Evolutionary conservation across 495 filamentous ascomycete genomes (phyloP).

Genomic region (Rostrohypoxylon terebratum): DNA sequence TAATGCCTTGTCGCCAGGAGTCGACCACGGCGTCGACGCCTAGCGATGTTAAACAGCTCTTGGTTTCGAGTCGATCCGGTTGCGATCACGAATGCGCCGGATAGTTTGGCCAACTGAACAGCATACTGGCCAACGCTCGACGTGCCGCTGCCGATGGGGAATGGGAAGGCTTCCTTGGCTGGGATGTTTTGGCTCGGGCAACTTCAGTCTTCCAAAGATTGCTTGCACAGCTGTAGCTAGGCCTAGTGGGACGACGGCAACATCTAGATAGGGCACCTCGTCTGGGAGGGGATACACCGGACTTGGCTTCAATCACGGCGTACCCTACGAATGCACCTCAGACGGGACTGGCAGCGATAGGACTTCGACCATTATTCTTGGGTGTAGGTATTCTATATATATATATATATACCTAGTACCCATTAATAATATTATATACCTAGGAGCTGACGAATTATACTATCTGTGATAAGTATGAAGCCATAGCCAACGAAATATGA

Average conservation of each 20-base stretch:
- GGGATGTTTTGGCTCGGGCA: slow-evolving; percentile 51
- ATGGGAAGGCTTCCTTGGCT: slow-evolving; percentile 50
- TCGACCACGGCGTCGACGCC: slow-evolving; percentile 66
- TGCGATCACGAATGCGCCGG: slow-evolving; percentile 68
- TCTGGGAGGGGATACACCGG: slow-evolving; percentile 61
- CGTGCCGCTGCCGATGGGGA: slow-evolving; percentile 70
- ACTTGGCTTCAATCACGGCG: slow-evolving; percentile 50
- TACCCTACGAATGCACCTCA: slow-evolving; percentile 53
- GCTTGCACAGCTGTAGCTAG: slow-evolving; percentile 65
- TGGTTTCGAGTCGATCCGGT: slow-evolving; percentile 67
- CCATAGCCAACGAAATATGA: neutral
- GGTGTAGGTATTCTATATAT: too few species aligned
- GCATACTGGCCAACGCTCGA: slow-evolving; percentile 68
- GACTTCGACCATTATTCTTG: neutral
- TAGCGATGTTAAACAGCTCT: slow-evolving; percentile 59
- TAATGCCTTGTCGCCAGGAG: slow-evolving; percentile 39
- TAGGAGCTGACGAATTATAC: neutral
- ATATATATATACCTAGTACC: neutral
- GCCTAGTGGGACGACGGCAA: slow-evolving; percentile 64
- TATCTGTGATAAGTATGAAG: neutral
- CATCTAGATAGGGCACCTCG: slow-evolving; percentile 59
- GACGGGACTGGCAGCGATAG: slow-evolving; percentile 4
- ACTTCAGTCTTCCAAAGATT: slow-evolving; percentile 61
- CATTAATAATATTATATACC: neutral
- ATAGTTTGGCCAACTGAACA: slow-evolving; percentile 69